Evolutionary conservation across 257 asterid genomes (phyloP), one percentile per base, ranked within the genome.

Genomic region (Haberlea rhodopensis): DNA sequence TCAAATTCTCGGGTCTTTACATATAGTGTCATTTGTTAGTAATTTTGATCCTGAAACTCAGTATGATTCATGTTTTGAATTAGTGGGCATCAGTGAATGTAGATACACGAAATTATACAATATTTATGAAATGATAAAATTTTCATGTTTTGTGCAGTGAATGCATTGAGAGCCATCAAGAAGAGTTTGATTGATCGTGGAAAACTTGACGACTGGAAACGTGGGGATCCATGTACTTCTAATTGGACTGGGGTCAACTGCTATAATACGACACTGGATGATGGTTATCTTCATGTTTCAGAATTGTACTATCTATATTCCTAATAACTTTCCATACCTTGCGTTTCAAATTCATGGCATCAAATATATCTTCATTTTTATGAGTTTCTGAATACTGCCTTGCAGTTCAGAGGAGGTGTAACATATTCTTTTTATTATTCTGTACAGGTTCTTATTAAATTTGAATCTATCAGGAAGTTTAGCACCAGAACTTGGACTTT

Each of bases 241-340:
- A 84, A 82, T 43, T 94, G 99, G 99, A 77, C 79, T 0, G 95
- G 96, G 70, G 59, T 90, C 60, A 25, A 69, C 48, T 94, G 99
- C 87, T 63, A 79, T 70, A 84, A 88, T 69, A 37, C 57, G 24
- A 77, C 96, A 18, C 73, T 78, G 60, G 73, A 34, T n/a, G 97
- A 94, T 78, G 86, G 80, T 21, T 65, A 78, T 69, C 73, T 84
- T 72, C 99, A 94, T 74, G 89, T 94, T 61, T 63, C 53, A 59
- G 96, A 90, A 80, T 56, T 94, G 99, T 94, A 90, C 15, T 92
- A n/a, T n/a, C n/a, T n/a, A n/a, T n/a, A n/a, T n/a, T n/a, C 23
- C 46, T 34, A 62, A 22, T 22, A 24, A 24, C n/a, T 10, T 62
- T 59, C 32, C 54, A 10, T n/a, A 54, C 59, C 62, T 28, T 20